phyloP scores from a whole-genome alignment of 805 yeast species.

The Cyberlindnera xylosilytica region DNA sequence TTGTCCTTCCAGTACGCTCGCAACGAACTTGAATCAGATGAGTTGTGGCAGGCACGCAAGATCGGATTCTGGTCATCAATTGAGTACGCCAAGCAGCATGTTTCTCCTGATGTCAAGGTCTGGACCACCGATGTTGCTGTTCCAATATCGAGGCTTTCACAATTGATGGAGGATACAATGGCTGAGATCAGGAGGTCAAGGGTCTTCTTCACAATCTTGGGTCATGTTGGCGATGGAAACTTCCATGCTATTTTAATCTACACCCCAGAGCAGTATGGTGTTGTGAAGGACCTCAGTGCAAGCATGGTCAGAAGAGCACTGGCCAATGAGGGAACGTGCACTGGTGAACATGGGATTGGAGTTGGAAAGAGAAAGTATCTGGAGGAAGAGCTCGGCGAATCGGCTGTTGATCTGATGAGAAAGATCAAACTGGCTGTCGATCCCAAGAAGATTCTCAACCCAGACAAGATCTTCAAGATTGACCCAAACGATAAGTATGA shows the following conservation, averaged over 20 bases:
- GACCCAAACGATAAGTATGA: slow-evolving; percentile 46
- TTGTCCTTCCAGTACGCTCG: slow-evolving; percentile 59
- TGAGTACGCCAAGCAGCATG: slow-evolving; percentile 54
- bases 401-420: slow-evolving; percentile 71
- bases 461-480: slow-evolving; percentile 72
- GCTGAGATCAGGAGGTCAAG: slow-evolving; percentile 52
- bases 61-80: slow-evolving; percentile 63
- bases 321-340: slow-evolving; percentile 74
- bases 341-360: slow-evolving; percentile 89
- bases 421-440: slow-evolving; percentile 68
- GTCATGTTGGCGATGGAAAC: slow-evolving; percentile 86
- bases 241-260: slow-evolving; percentile 67
- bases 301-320: slow-evolving; percentile 66
- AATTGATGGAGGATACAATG: slow-evolving; percentile 58
- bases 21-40: slow-evolving; percentile 57
- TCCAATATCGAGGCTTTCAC: slow-evolving; percentile 68
- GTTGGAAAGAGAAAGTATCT: slow-evolving; percentile 67
- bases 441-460: slow-evolving; percentile 69
- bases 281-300: slow-evolving; percentile 48
- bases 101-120: slow-evolving; percentile 46
- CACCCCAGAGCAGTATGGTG: slow-evolving; percentile 44
- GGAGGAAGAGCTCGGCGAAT: slow-evolving; percentile 61
- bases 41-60: slow-evolving; percentile 75
- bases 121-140: slow-evolving; percentile 86
- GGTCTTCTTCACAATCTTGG: slow-evolving; percentile 57